Evolutionary conservation across 148 eudicot genomes (phyloP).

Genomic region (Chenopodium formosanum): DNA sequence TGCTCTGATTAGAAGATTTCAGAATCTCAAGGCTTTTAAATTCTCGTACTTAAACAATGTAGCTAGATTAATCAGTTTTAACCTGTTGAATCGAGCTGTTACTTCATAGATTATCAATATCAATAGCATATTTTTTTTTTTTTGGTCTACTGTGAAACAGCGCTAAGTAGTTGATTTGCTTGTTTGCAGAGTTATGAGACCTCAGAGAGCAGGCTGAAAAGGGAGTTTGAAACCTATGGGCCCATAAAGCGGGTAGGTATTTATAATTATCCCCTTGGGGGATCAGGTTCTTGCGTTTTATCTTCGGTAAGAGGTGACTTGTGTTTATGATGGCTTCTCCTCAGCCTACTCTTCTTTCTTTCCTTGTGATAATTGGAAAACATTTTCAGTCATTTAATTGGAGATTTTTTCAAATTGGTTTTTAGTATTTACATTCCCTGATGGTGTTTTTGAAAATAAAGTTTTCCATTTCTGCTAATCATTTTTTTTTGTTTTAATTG

Average conservation of each 20-base stretch:
- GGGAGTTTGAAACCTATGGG: slow-evolving; percentile 99
- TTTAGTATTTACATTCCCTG: not conserved
- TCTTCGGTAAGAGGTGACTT: slow-evolving; percentile 63
- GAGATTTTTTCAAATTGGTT: not conserved
- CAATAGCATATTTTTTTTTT: no score
- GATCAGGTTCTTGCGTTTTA: slow-evolving; percentile 62
- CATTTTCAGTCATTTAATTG: not conserved
- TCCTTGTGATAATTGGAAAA: not conserved
- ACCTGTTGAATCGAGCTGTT: not conserved
- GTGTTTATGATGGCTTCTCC: slow-evolving; percentile 5
- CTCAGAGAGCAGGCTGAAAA: slow-evolving; percentile 90
- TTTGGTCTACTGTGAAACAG: not conserved
- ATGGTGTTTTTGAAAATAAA: no score
- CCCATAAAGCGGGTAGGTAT: slow-evolving; percentile 99
- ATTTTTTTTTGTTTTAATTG: not conserved
- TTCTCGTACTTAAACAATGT: not conserved
- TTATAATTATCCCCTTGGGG: slow-evolving; percentile 44
- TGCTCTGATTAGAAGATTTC: not conserved
- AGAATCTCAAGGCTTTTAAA: not conserved
- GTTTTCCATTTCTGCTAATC: not conserved
- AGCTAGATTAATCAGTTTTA: not conserved
- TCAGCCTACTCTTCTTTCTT: no score
- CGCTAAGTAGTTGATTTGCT: not conserved
- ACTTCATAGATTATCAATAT: not conserved
- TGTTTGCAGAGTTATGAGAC: slow-evolving; percentile 83